Evolutionary conservation across 1,139 yeast species (phyloP).

Genomic region (Candida glucosophila): DNA sequence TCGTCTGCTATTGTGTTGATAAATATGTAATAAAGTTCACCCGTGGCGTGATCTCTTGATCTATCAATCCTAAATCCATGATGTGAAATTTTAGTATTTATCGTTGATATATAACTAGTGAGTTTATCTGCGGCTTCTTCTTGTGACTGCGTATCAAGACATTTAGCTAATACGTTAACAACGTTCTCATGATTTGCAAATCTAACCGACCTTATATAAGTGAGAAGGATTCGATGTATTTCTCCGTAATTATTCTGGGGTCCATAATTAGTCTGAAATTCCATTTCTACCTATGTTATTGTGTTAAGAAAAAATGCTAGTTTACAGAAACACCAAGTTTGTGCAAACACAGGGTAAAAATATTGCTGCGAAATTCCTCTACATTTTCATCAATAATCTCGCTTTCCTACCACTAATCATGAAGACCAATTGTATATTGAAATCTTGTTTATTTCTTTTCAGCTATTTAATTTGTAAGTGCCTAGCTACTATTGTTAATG

Average conservation of each 20-base stretch:
- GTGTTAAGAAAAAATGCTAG: too few relatives aligned
- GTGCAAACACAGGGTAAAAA: too few relatives aligned
- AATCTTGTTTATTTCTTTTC: too few relatives aligned
- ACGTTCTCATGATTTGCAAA: slow-evolving; percentile 10
- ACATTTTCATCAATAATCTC: too few relatives aligned
- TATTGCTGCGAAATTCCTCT: too few relatives aligned
- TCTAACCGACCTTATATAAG: slow-evolving; percentile 33
- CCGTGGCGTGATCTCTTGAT: slow-evolving; percentile 26
- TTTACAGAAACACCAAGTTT: too few relatives aligned
- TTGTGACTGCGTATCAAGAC: slow-evolving; percentile 3
- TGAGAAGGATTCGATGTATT: slow-evolving; percentile 34
- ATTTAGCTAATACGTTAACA: slow-evolving; percentile 7
- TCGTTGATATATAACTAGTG: slow-evolving; percentile 21
- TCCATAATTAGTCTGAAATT: too few relatives aligned
- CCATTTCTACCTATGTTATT: too few relatives aligned
- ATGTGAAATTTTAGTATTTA: slow-evolving; percentile 28
- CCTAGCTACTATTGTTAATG: too few relatives aligned
- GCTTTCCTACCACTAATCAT: too few relatives aligned
- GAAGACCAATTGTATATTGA: too few relatives aligned
- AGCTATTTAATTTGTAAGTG: too few relatives aligned
- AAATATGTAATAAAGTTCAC: slow-evolving; percentile 27
- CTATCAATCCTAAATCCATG: slow-evolving; percentile 40
- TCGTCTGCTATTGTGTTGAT: slow-evolving; percentile 35
- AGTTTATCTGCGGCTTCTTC: slow-evolving; percentile 6
- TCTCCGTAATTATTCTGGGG: slow-evolving; percentile 11